These are phyloP conservation scores for Pouteria campechiana DNA, from an alignment of 179 eudicot species.

Conservation along the genomic window DNA sequence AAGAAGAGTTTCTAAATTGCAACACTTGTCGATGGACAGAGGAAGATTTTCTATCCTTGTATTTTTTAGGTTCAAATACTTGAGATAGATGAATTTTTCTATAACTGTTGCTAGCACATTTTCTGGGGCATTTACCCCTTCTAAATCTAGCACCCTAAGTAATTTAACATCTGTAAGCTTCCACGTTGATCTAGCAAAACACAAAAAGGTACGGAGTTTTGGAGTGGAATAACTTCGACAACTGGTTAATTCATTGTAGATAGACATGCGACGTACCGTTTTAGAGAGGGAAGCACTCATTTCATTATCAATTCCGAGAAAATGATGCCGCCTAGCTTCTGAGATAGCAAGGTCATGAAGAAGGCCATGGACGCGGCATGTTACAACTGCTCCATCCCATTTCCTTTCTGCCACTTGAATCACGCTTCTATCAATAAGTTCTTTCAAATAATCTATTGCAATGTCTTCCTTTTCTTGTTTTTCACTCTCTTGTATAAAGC, in stretches of 20 bases:
- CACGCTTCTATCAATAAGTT: conserved; percentile 11
- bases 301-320: conserved; percentile 8
- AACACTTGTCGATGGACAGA: conserved; percentile 22
- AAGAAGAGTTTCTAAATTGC: conserved; percentile 35
- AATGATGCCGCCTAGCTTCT: conserved; percentile 12
- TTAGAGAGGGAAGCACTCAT: no score
- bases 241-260: no score
- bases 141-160: conserved; percentile 45
- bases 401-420: conserved; percentile 3
- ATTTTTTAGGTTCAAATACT: conserved; percentile 39
- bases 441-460: conserved; percentile 7
- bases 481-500: background rate
- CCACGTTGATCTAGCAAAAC: no score
- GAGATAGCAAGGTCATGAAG: conserved; percentile 17
- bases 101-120: conserved; percentile 29
- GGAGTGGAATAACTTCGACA: no score
- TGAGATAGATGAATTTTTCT: conserved; percentile 23
- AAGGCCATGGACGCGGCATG: conserved; percentile 23
- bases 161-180: no score
- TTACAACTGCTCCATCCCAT: conserved; percentile 12
- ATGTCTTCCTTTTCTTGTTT: conserved; percentile 4
- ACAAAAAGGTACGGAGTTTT: no score
- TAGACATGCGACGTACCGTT: no score
- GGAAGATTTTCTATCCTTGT: conserved; percentile 38
- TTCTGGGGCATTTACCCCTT: conserved; percentile 38